Conservation (phyloP, 805 yeast species). For the Soucietia sequanensis region DNA sequence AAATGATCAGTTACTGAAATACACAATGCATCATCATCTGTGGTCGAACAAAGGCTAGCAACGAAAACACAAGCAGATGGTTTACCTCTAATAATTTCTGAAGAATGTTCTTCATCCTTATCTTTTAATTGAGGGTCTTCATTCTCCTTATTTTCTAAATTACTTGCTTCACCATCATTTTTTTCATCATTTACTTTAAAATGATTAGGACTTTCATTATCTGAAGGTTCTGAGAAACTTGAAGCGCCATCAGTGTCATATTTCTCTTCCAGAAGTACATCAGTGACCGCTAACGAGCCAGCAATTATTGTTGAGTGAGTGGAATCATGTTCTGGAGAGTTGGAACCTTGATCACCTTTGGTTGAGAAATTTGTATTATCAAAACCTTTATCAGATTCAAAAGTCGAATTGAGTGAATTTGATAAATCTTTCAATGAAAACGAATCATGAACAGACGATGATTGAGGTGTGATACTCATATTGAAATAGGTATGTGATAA, state of each 20-base stretch:
- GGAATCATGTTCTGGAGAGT: not conserved
- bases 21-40: conserved; percentile 70
- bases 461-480: too few relatives aligned
- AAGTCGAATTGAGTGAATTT: too few relatives aligned
- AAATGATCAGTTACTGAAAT: conserved; percentile 69
- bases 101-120: conserved; percentile 10
- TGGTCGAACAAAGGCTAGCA: conserved; percentile 68
- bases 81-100: conserved; percentile 51
- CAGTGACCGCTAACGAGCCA: not conserved
- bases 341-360: not conserved
- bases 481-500: too few relatives aligned
- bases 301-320: not conserved
- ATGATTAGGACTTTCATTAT: too few relatives aligned
- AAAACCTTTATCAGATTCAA: too few relatives aligned
- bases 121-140: not conserved
- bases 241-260: not conserved
- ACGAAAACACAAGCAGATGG: conserved; percentile 90
- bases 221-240: too few relatives aligned
- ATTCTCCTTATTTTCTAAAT: not conserved
- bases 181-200: not conserved
- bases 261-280: not conserved
- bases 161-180: not conserved
- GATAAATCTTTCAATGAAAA: too few relatives aligned
- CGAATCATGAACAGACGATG: too few relatives aligned
- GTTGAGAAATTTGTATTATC: too few relatives aligned